phyloP scores from a whole-genome alignment of 2,329 filamentous ascomycete genomes.

The Trichothecium roseum region DNA sequence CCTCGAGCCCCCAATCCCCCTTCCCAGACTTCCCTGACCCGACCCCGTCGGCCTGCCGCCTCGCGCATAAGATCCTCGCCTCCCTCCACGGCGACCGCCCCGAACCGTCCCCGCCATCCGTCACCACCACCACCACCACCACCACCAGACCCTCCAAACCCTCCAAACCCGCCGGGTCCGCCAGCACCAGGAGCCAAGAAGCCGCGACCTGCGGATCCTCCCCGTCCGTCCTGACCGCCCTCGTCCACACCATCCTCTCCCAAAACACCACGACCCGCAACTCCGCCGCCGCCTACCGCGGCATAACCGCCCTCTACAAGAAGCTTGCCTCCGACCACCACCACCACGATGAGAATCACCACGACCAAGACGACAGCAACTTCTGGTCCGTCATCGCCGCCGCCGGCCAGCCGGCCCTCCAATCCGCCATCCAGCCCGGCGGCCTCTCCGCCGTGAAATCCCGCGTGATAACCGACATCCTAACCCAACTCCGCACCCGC shows the following conservation, averaged over 20 bases:
- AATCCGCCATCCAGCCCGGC: conserved; percentile 58
- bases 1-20: conserved; percentile 35
- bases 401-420: conserved; percentile 27
- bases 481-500: no score
- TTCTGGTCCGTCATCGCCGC: conserved; percentile 28
- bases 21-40: conserved; percentile 59
- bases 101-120: no score
- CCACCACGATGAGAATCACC: no score
- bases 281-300: conserved; percentile 49
- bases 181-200: no score
- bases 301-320: conserved; percentile 33
- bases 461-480: conserved; percentile 57
- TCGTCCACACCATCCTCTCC: conserved; percentile 41
- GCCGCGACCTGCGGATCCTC: conserved; percentile 51
- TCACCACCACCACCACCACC: no score
- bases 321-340: no score
- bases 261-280: conserved; percentile 42
- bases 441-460: conserved; percentile 65
- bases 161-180: no score
- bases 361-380: conserved; percentile 22
- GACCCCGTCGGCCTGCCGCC: conserved; percentile 55
- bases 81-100: conserved; percentile 55
- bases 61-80: conserved; percentile 56
- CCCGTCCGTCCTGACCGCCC: conserved; percentile 39
- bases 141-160: no score